These are phyloP conservation scores for Plasmodium billcollinsi DNA, from an alignment of 169 alveolate species.

Conservation along the genomic window DNA sequence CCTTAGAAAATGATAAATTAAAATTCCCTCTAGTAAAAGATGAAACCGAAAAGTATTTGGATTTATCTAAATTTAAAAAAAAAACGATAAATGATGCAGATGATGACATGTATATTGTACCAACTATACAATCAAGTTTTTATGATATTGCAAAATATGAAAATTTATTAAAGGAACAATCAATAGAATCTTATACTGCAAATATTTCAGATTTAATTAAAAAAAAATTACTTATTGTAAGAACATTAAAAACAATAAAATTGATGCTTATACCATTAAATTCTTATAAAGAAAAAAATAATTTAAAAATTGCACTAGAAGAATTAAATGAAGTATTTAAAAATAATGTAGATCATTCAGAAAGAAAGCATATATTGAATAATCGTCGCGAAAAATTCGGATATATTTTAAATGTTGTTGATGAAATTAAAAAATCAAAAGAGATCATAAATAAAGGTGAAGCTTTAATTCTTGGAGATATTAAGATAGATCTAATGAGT, in stretches of 20 bases:
- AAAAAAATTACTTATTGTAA: slow-evolving; percentile 13
- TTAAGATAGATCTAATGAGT: not conserved
- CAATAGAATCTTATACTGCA: slow-evolving; percentile 9
- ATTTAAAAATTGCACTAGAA: slow-evolving; percentile 13
- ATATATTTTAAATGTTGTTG: not conserved
- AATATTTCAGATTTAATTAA: slow-evolving; percentile 21
- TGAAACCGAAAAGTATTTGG: slow-evolving; percentile 12
- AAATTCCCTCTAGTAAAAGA: slow-evolving; percentile 20
- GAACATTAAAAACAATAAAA: slow-evolving; percentile 19
- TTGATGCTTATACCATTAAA: slow-evolving; percentile 9
- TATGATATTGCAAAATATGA: slow-evolving; percentile 56
- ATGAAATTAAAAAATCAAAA: not conserved
- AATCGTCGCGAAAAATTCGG: not conserved
- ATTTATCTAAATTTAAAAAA: slow-evolving; percentile 28
- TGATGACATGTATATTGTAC: slow-evolving; percentile 9
- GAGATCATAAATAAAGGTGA: slow-evolving; percentile 5
- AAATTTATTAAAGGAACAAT: slow-evolving; percentile 26
- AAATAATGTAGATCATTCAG: not conserved
- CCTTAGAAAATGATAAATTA: slow-evolving; percentile 32
- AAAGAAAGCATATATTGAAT: not conserved
- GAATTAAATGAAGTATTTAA: slow-evolving; percentile 9
- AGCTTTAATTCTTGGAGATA: not conserved
- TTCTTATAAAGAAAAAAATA: slow-evolving; percentile 7
- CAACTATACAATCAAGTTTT: not conserved
- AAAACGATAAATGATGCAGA: not conserved